These are phyloP conservation scores for Pterocarpus santalinus DNA, from an alignment of 306 rosid species.

Conservation along the genomic window DNA sequence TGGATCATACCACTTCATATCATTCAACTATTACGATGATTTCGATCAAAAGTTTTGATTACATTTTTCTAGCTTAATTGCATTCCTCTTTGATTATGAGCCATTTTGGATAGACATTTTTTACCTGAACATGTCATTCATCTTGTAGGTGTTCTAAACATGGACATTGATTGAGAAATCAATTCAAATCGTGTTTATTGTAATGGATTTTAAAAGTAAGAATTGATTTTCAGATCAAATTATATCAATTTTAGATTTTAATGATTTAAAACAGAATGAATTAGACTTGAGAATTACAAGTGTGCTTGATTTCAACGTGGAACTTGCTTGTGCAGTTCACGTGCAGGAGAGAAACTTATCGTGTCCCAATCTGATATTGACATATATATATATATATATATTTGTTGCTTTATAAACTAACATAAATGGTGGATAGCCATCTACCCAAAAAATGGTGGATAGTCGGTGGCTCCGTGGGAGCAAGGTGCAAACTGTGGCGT, in stretches of 20 bases:
- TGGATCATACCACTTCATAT: no score
- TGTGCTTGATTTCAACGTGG: constrained; percentile 15
- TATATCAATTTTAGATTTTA: not conserved
- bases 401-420: constrained; percentile 25
- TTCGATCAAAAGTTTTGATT: no score
- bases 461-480: constrained; percentile 12
- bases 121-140: not conserved
- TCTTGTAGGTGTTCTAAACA: not conserved
- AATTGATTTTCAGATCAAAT: not conserved
- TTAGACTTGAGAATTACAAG: constrained; percentile 1
- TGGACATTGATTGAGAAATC: not conserved
- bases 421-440: constrained; percentile 1
- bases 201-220: not conserved
- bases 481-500: constrained; percentile 14
- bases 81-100: no score
- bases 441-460: constrained; percentile 4
- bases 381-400: not conserved
- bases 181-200: not conserved
- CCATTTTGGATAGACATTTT: not conserved
- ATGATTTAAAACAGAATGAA: not conserved
- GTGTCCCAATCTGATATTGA: not conserved
- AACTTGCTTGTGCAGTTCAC: constrained; percentile 19
- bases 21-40: no score
- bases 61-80: no score
- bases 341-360: constrained; percentile 43